Base-by-base conservation (phyloP, 768 basidiomycete genomes). In the Suillus bovinus region DNA sequence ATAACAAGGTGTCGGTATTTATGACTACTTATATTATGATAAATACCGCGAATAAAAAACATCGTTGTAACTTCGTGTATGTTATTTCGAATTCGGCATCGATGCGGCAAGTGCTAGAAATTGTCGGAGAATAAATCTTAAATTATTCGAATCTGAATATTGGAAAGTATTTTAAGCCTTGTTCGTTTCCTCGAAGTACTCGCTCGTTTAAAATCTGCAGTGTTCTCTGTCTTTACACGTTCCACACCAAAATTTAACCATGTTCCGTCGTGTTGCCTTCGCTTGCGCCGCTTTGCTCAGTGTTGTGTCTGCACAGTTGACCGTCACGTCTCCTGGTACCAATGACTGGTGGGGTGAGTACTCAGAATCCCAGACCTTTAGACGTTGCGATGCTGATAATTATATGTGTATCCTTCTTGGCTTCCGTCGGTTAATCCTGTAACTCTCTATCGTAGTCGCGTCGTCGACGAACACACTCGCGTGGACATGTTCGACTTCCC, bases 281-380 rank as follows among this genome's bases (percentile, higher is more conserved):
- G 66, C 78, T 34, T 66, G 78, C 62, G 75, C 78, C 59, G 76
- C 82, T 64, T 67, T 83, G 61, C 67, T 72, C 58, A 70, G 73
- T 64, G 67, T 76, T 46, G 78, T 75, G 46, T 70, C 74, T 64
- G 81, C 82, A 9, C 73, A 79, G 64, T 74, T 86, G 61, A 36
- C 67, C 44, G 75, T 89, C 76, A 73, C 79, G 50, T 67, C 71
- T 46, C 87, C 87, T 2, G 75, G 78, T 36, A 46, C 78, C 2
- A 58, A 74, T 66, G 69, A 75, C 9, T 89, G 87, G 87, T 89
- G 87, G 87, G 83, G 87, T 89, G 63, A 56, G 84, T 80, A 16
- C 29, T 0, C 33, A 38, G 27, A 59, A 57, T n/a, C 36, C 46
- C 8, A 9, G 22, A 16, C 8, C 10, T 20, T 17, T 20, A 7